Evolutionary conservation across 2,329 filamentous ascomycete species (phyloP).

Genomic region (Aspergillus ochraceus): DNA sequence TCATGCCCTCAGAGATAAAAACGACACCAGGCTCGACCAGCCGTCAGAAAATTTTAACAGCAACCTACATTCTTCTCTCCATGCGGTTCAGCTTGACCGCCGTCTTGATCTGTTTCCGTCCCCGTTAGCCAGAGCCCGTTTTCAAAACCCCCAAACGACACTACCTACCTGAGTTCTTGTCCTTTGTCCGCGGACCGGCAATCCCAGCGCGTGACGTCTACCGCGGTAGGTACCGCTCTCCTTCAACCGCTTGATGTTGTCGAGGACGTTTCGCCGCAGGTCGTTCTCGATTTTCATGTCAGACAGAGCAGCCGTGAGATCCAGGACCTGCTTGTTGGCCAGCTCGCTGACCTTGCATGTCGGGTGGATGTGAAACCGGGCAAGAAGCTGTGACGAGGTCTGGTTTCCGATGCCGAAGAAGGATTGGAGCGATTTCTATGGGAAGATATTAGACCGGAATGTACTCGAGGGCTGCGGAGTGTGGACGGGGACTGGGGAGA

Average conservation of each 20-base stretch:
- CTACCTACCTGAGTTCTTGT: constrained; percentile 71
- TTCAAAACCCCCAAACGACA: not conserved
- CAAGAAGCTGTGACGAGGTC: constrained; percentile 72
- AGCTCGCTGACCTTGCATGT: constrained; percentile 75
- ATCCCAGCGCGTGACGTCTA: constrained; percentile 83
- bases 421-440: constrained; percentile 62
- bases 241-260: constrained; percentile 82
- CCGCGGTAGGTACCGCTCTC: constrained; percentile 91
- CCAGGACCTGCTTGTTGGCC: constrained; percentile 72
- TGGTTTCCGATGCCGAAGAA: constrained; percentile 84
- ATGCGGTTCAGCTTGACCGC: constrained; percentile 60
- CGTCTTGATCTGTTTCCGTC: constrained; percentile 53
- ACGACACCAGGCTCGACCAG: constrained; percentile 23
- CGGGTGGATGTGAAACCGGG: constrained; percentile 85
- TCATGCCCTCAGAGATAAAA: constrained; percentile 19
- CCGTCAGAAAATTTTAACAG: constrained; percentile 8
- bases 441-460: not conserved
- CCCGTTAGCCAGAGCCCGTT: constrained; percentile 18
- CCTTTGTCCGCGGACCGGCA: constrained; percentile 87
- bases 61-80: constrained; percentile 49
- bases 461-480: not conserved
- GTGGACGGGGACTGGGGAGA: constrained; percentile 10
- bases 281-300: constrained; percentile 95
- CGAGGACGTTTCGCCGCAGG: constrained; percentile 70
- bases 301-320: constrained; percentile 80